phyloP scores from a whole-genome alignment of 1,284 basidiomycete genomes.

The Pseudozyma hubeiensis region DNA sequence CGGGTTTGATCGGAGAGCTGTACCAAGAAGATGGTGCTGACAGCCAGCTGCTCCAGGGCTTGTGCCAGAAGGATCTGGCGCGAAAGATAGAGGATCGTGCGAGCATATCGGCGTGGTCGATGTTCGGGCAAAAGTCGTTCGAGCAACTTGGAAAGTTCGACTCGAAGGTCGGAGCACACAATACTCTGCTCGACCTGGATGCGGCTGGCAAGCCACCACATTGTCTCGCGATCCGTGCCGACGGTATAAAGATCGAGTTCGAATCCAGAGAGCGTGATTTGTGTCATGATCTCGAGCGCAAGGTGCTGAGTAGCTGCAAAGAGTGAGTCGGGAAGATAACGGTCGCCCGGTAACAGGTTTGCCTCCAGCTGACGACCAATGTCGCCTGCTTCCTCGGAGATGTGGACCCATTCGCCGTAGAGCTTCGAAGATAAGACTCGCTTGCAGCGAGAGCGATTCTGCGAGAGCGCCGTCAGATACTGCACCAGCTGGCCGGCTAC shows the following conservation, averaged over 20 bases:
- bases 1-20: slow-evolving; percentile 8
- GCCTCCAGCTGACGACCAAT: slow-evolving; percentile 31
- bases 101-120: slow-evolving; percentile 8
- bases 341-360: slow-evolving; percentile 22
- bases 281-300: slow-evolving; percentile 75
- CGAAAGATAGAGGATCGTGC: slow-evolving; percentile 30
- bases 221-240: slow-evolving; percentile 47
- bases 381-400: slow-evolving; percentile 45
- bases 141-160: slow-evolving; percentile 32
- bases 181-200: slow-evolving; percentile 40
- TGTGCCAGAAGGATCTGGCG: slow-evolving; percentile 32
- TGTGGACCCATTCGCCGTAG: slow-evolving; percentile 44
- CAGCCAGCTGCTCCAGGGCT: slow-evolving; percentile 28
- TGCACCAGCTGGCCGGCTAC: slow-evolving; percentile 47
- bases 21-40: slow-evolving; percentile 23
- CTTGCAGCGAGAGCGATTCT: slow-evolving; percentile 56
- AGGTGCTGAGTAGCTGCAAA: slow-evolving; percentile 74
- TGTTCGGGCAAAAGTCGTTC: slow-evolving; percentile 4
- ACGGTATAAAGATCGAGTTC: slow-evolving; percentile 79
- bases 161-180: slow-evolving; percentile 34
- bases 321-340: slow-evolving; percentile 40
- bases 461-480: slow-evolving; percentile 47
- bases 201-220: slow-evolving; percentile 50
- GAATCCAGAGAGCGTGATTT: slow-evolving; percentile 80
- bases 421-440: slow-evolving; percentile 37